Percentiles rank a stretch among this genome's conserved stretches.
Evolutionary conservation across 768 basidiomycete species (phyloP).

Genomic region (Phanerochaete carnosa): DNA sequence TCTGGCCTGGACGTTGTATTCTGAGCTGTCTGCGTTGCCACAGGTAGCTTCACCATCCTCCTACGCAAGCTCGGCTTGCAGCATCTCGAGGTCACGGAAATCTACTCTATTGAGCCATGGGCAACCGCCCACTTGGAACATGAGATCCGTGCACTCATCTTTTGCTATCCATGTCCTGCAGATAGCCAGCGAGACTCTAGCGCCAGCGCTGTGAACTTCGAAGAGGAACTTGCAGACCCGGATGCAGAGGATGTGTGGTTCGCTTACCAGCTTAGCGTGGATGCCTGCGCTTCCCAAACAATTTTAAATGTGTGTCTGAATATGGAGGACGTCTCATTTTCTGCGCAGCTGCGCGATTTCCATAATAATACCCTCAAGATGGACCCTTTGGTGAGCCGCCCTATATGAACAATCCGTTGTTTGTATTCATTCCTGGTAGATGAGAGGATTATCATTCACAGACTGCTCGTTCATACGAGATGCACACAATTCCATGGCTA

Average conservation of each 20-base stretch:
- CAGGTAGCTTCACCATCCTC: slow-evolving; percentile 59
- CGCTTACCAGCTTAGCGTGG: slow-evolving; percentile 63
- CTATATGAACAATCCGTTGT: neutral
- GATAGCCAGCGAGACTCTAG: slow-evolving; percentile 20
- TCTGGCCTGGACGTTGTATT: neutral
- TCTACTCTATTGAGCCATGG: slow-evolving; percentile 64
- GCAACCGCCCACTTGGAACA: slow-evolving; percentile 49
- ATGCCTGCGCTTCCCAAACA: slow-evolving; percentile 63
- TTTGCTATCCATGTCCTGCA: slow-evolving; percentile 56
- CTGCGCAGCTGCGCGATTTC: slow-evolving; percentile 41
- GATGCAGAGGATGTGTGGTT: slow-evolving; percentile 61
- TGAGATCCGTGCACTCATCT: slow-evolving; percentile 54
- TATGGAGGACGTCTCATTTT: slow-evolving; percentile 48
- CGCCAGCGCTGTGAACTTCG: slow-evolving; percentile 16
- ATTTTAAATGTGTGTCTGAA: slow-evolving; percentile 60
- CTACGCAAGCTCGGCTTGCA: slow-evolving; percentile 50
- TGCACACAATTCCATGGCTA: slow-evolving; percentile 57
- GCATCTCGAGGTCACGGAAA: slow-evolving; percentile 51
- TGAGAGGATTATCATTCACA: slow-evolving; percentile 61
- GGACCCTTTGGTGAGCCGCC: slow-evolving; percentile 49
- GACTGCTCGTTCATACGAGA: slow-evolving; percentile 52
- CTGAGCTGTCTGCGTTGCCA: neutral
- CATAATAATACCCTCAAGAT: slow-evolving; percentile 49
- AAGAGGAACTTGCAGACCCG: slow-evolving; percentile 38
- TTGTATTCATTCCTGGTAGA: slow-evolving; percentile 33